Evolutionary conservation across 2,329 filamentous ascomycete genomes (phyloP).

Genomic region (Sclerotinia nivalis): DNA sequence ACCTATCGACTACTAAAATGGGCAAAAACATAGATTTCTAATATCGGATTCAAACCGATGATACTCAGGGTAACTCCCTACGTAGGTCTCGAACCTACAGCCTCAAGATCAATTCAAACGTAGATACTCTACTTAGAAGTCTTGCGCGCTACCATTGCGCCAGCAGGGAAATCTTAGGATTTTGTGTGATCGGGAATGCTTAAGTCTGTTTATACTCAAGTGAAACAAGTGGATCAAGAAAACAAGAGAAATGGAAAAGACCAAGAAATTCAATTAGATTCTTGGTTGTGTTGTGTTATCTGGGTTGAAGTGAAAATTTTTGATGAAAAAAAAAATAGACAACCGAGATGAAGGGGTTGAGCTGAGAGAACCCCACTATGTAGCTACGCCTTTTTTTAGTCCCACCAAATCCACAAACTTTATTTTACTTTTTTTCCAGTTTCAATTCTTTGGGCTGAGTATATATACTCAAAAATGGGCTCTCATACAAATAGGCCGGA

Average conservation of each 20-base stretch:
- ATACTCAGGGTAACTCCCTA: conserved; percentile 9
- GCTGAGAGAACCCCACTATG: conserved; percentile 2
- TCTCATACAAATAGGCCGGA: neutral
- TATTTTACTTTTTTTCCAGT: neutral
- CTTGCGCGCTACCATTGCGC: conserved; percentile 21
- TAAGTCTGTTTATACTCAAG: neutral
- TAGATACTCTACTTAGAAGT: neutral
- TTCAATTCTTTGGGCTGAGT: no score
- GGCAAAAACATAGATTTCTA: fast-evolving
- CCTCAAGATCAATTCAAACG: neutral
- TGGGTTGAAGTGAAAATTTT: neutral
- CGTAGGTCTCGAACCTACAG: neutral
- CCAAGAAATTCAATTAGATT: neutral
- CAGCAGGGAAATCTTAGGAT: conserved; percentile 14
- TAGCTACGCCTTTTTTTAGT: neutral
- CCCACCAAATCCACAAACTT: conserved; percentile 1
- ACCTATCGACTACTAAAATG: neutral
- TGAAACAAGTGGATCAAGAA: no score
- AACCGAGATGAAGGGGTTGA: conserved; percentile 18
- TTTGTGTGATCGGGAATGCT: fast-evolving
- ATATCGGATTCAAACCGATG: neutral
- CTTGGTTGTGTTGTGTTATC: neutral
- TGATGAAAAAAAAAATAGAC: conserved; percentile 1
- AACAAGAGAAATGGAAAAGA: neutral
- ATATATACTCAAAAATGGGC: neutral